A percentile compares a stretch with the other conserved stretches of the same genome.
These are phyloP conservation scores for Pseudoneurospora amorphoporcata DNA, from an alignment of 495 filamentous ascomycete species.

Conservation along the genomic window DNA sequence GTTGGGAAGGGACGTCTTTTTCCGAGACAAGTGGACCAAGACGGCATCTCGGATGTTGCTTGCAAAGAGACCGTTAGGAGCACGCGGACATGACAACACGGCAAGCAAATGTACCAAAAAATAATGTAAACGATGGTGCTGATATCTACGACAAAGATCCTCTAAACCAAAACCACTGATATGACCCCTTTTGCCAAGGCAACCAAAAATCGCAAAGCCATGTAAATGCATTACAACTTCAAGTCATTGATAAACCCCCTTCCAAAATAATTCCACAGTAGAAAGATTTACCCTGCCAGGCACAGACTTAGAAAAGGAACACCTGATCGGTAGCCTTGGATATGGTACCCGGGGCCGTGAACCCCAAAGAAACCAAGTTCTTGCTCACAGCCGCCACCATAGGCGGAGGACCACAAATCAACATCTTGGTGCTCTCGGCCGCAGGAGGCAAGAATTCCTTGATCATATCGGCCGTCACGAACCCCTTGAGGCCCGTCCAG, in stretches of 20 bases:
- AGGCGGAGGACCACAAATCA: slow-evolving; percentile 72
- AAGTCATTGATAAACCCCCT: not conserved
- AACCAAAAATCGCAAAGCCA: not conserved
- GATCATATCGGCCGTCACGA: slow-evolving; percentile 24
- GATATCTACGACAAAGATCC: not conserved
- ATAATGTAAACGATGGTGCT: not conserved
- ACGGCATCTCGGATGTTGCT: not conserved
- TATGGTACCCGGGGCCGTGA: slow-evolving; percentile 60
- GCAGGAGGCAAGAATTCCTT: slow-evolving; percentile 16
- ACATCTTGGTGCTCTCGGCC: slow-evolving; percentile 53
- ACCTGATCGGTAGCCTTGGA: slow-evolving; percentile 77
- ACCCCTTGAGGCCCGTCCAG: slow-evolving; percentile 25
- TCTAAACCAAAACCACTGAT: not conserved
- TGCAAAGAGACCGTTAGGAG: not conserved
- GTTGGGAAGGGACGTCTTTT: not conserved
- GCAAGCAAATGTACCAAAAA: not conserved
- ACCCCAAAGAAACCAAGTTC: slow-evolving; percentile 63
- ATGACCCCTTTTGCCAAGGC: not conserved
- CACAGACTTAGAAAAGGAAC: slow-evolving; percentile 59
- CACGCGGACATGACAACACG: too few species aligned
- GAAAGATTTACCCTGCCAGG: not conserved
- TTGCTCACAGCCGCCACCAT: slow-evolving; percentile 85
- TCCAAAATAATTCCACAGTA: not conserved
- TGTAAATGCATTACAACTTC: not conserved
- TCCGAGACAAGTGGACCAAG: not conserved